A percentile compares a stretch with the other conserved stretches of the same genome.
Evolutionary conservation across 148 eudicot species (phyloP).

Genomic region (Spergularia bocconei): DNA sequence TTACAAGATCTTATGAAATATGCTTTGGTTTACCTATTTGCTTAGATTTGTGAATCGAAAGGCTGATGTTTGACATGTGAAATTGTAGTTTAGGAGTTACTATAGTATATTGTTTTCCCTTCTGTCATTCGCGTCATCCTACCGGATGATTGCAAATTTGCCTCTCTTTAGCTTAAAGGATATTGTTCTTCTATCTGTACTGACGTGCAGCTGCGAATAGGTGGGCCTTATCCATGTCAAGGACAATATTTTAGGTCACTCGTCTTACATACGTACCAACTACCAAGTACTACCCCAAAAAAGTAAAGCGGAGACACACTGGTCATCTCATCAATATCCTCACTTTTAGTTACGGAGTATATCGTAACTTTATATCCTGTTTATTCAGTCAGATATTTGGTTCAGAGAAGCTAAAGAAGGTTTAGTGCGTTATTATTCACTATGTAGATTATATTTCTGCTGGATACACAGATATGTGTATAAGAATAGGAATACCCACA

Average conservation of each 20-base stretch:
- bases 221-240: not conserved
- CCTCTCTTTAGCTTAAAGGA: not conserved
- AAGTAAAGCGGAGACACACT: too few species aligned
- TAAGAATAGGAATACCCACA: too few species aligned
- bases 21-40: not conserved
- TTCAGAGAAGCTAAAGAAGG: too few species aligned
- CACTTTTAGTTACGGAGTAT: too few species aligned
- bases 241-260: not conserved
- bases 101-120: not conserved
- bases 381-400: too few species aligned
- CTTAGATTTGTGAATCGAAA: not conserved
- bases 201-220: not conserved
- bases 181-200: not conserved
- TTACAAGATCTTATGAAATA: constrained; percentile 4
- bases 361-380: too few species aligned
- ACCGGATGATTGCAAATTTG: not conserved
- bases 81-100: not conserved
- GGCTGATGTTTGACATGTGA: not conserved
- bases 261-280: too few species aligned
- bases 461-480: too few species aligned
- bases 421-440: too few species aligned
- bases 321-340: too few species aligned
- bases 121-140: not conserved
- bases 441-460: too few species aligned
- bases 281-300: too few species aligned